Conservation (phyloP, 1,284 basidiomycete species). For the Puccinia polysora region DNA sequence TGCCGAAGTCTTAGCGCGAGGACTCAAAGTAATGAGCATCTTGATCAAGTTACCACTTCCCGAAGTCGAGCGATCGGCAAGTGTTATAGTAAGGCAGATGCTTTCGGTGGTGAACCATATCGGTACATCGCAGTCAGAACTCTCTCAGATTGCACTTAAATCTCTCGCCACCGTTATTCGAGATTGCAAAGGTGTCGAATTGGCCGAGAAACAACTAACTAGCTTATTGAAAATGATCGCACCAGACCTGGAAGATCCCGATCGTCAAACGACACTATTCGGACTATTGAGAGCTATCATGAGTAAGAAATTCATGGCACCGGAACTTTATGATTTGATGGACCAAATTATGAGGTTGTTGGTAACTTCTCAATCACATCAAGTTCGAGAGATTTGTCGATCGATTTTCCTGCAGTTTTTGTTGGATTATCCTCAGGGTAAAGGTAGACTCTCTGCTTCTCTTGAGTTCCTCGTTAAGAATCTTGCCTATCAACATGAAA, state of each 20-base stretch:
- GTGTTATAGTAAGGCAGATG: slow-evolving; percentile 79
- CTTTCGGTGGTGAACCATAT: slow-evolving; percentile 76
- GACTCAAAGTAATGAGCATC: slow-evolving; percentile 73
- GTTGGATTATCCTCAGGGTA: slow-evolving; percentile 95
- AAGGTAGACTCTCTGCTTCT: slow-evolving; percentile 76
- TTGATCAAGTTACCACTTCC: slow-evolving; percentile 80
- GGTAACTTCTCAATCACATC: slow-evolving; percentile 84
- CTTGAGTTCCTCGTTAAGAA: slow-evolving; percentile 93
- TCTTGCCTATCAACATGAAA: slow-evolving; percentile 82
- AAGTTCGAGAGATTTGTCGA: slow-evolving; percentile 86
- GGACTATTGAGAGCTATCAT: slow-evolving; percentile 87
- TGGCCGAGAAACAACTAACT: slow-evolving; percentile 83
- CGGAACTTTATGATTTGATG: slow-evolving; percentile 97
- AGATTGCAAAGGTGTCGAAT: slow-evolving; percentile 70
- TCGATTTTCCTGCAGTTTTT: slow-evolving; percentile 87
- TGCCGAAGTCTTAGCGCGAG: slow-evolving; percentile 70
- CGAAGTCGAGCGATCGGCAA: slow-evolving; percentile 69
- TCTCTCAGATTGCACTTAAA: slow-evolving; percentile 81
- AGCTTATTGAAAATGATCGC: slow-evolving; percentile 78
- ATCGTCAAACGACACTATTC: slow-evolving; percentile 82
- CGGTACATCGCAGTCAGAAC: slow-evolving; percentile 82
- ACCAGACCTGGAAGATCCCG: slow-evolving; percentile 89
- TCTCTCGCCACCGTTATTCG: slow-evolving; percentile 79
- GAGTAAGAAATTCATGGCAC: slow-evolving; percentile 81
- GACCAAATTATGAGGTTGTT: slow-evolving; percentile 87